Base-by-base conservation (phyloP, 305 asterid species). In the Rubia peregrina region DNA sequence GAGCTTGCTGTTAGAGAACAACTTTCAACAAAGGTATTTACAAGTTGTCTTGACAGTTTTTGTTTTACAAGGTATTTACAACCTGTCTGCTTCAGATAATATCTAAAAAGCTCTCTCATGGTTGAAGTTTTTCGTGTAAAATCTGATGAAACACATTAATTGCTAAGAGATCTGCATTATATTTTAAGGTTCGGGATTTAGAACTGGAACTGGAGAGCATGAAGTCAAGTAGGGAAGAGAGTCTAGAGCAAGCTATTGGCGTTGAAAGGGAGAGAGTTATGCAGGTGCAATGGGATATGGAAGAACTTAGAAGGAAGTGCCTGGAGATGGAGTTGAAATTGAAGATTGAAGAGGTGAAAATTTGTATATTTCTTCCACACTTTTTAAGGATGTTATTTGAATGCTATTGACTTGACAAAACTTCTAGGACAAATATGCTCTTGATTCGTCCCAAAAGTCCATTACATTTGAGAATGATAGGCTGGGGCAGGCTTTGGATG, bases 251-350 rank as follows among this genome's bases (percentile, higher is more conserved):
- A 73, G 89, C 84, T 66, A 73, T 85, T 71, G 36, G 61, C n/a
- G 24, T 64, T 65, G 94, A 86, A 81, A 82, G 74, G 76, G 96
- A 85, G 73, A 84, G 81, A 49, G 74, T 76, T 80, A 83, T 81
- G 59, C 83, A 88, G 74, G 74, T 83, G 78, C 92, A 85, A 71
- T 85, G 95, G 89, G 95, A 88, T 78, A 83, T 83, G 81, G 90
- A 88, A 73, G 95, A 88, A 79, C 81, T 86, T 71, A 76, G 83
- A 77, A 78, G 82, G 70, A 81, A 81, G 76, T 79, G 78, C 71
- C 51, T 80, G 80, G 95, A 86, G 67, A 76, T 81, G 84, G 95
- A 87, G 75, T 59, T 80, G 62, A 83, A 71, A 68, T 73, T 87
- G 79, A 77, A 85, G 46, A 57, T 79, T 48, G 83, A 82, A 73